Percentiles rank a stretch among this genome's conserved stretches.
phyloP scores from a whole-genome alignment of 2,329 filamentous ascomycete genomes.

The Podosphaera leucotricha region DNA sequence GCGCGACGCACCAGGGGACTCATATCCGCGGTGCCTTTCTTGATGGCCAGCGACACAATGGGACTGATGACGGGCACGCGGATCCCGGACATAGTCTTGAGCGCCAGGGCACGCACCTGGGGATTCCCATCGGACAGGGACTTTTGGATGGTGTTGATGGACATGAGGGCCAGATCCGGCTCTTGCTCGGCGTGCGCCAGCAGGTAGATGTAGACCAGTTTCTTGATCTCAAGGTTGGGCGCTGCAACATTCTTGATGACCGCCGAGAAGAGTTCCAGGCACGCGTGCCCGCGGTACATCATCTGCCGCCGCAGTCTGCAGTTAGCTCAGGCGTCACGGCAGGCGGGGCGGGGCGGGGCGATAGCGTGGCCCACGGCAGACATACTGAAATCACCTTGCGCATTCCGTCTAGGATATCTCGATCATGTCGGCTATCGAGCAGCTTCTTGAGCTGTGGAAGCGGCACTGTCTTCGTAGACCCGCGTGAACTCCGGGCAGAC shows the following conservation, averaged over 20 bases:
- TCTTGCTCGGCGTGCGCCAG: constrained; percentile 92
- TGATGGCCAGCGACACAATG: constrained; percentile 88
- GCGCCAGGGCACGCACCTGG: constrained; percentile 69
- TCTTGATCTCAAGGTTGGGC: constrained; percentile 84
- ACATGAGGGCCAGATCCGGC: constrained; percentile 80
- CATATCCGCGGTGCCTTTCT: constrained; percentile 83
- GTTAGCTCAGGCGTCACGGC: background rate
- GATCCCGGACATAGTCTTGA: constrained; percentile 94
- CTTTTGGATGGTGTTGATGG: constrained; percentile 98
- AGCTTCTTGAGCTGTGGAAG: constrained; percentile 81
- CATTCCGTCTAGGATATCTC: constrained; percentile 79
- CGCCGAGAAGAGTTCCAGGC: constrained; percentile 83
- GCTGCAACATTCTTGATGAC: constrained; percentile 96
- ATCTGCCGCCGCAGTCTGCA: constrained; percentile 31
- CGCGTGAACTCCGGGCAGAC: constrained; percentile 46
- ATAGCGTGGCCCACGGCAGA: constrained; percentile 1
- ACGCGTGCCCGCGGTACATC: constrained; percentile 82
- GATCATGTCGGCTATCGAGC: constrained; percentile 77
- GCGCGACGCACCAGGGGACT: constrained; percentile 82
- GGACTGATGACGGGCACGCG: constrained; percentile 94
- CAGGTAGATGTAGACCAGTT: constrained; percentile 95
- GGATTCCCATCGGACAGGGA: constrained; percentile 83
- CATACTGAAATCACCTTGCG: constrained; percentile 68
- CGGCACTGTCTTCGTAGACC: constrained; percentile 41
- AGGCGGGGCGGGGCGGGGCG: background rate